A percentile compares a stretch with the other conserved stretches of the same genome.
phyloP scores from a whole-genome alignment of 2,329 filamentous ascomycete genomes.

The Fusarium sp. region DNA sequence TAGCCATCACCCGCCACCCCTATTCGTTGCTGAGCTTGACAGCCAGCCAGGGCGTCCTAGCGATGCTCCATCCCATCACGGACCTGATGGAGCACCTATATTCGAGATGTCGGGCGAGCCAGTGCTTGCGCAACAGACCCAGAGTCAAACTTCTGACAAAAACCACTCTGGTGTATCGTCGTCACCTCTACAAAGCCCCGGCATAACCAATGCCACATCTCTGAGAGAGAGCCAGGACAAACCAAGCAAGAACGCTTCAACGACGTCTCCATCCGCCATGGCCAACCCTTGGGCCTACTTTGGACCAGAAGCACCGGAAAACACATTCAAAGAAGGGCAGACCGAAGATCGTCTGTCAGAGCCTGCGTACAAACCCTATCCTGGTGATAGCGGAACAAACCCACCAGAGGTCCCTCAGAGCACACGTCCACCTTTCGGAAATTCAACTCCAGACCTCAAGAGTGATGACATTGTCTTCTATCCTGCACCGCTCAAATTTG shows the following conservation, averaged over 20 bases:
- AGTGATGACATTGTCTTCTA: constrained; percentile 31
- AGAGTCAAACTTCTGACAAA: constrained; percentile 1
- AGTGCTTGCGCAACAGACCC: constrained; percentile 6
- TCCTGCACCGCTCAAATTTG: constrained; percentile 47
- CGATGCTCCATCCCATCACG: constrained; percentile 26
- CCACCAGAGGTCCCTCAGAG: constrained; percentile 29
- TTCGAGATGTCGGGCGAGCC: constrained; percentile 52
- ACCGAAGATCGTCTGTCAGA: constrained; percentile 18
- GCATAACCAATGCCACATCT: constrained; percentile 1
- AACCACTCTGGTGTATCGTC: constrained; percentile 46
- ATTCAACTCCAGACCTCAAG: constrained; percentile 26
- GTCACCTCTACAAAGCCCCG: constrained; percentile 46
- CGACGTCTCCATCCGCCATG: constrained; percentile 11
- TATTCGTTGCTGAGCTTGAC: constrained; percentile 51
- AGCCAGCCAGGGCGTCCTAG: constrained; percentile 34
- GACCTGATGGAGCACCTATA: constrained; percentile 40
- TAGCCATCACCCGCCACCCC: constrained; percentile 41
- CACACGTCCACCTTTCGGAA: constrained; percentile 26
- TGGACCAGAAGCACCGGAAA: constrained; percentile 40
- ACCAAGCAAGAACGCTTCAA: constrained; percentile 10
- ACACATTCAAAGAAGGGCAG: constrained; percentile 1
- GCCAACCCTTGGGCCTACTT: constrained; percentile 53
- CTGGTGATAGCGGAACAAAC: constrained; percentile 17
- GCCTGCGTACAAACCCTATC: constrained; percentile 35
- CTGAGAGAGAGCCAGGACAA: constrained; percentile 12